Base-by-base conservation (phyloP, 2,329 filamentous ascomycete species). In the Cercospora beticola region DNA sequence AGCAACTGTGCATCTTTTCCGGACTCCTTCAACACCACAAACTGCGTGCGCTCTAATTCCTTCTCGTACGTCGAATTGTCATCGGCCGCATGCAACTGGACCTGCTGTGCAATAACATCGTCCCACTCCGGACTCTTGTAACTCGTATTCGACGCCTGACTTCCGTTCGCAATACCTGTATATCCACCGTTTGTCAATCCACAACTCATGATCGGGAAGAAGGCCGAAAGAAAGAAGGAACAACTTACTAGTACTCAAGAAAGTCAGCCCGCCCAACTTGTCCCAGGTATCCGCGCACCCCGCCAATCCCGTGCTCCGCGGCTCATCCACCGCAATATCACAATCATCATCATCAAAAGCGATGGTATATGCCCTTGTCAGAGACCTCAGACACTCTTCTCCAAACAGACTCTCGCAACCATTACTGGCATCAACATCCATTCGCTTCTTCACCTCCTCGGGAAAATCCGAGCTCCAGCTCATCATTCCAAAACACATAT, bases 11-110 rank as follows among this genome's bases (percentile, higher is more conserved):
- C 63, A 1, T 59, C 31, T 31, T 65, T 65, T 5, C 63, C 63
- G 31, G 63, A 65, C 21, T 65, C 63, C 63, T 65, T 65, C 18
- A 65, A 14, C 5, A 65, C 52, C 21, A 65, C 6, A 26, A 65
- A 58, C 23, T 65, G 63, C 18, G 54, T 65, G 9, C 63, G 31
- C 14, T 46, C 14, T 30, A 65, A 23, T 54, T 65, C 52, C 12
- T 65, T 59, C 8, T 65, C 63, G 16, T 59, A 65, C 54, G 63
- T 65, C 63, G 33, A 65, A 3, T 65, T 59, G 14, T 65, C 63
- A 18, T 65, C 63, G 1, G 30, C 21, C n/a, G 49, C 52, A 49
- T 65, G 62, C 54, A 43, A 10, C 8, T 65, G 62, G 3, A 65
- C 40, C 16, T 65, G 49, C 16, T 65, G 56, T 16, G 30, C 33